phyloP scores from a whole-genome alignment of 768 basidiomycete genomes.

The Suillus spraguei region DNA sequence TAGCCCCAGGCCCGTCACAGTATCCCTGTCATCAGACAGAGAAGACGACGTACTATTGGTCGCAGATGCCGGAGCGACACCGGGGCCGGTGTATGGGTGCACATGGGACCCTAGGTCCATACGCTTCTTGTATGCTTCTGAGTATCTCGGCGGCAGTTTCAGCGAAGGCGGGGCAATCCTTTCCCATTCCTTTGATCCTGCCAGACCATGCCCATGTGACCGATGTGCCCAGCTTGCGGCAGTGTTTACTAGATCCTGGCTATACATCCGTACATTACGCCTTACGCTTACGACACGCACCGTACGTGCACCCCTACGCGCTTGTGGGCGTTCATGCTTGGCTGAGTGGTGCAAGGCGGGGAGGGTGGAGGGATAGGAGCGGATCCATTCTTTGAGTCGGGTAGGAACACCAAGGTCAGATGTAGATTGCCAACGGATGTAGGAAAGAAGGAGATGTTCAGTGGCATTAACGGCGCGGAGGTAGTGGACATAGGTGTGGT shows the following conservation, averaged over 20 bases:
- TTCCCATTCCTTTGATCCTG: constrained; percentile 74
- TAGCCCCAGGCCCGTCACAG: constrained; percentile 34
- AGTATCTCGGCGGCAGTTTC: constrained; percentile 66
- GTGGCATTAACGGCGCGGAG: constrained; percentile 83
- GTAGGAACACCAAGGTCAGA: constrained; percentile 67
- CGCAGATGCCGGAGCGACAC: constrained; percentile 38
- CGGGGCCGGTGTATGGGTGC: constrained; percentile 47
- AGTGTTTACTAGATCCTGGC: constrained; percentile 78
- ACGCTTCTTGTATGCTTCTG: constrained; percentile 74
- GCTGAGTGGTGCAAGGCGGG: constrained; percentile 57
- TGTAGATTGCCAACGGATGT: constrained; percentile 72
- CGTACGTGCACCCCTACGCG: constrained; percentile 75
- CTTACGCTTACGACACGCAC: constrained; percentile 78
- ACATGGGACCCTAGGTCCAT: constrained; percentile 68
- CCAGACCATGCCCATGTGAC: constrained; percentile 42
- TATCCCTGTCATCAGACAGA: constrained; percentile 33
- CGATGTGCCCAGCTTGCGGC: constrained; percentile 50
- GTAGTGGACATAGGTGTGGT: constrained; percentile 66
- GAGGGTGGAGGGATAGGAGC: constrained; percentile 84
- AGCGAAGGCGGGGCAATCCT: constrained; percentile 65
- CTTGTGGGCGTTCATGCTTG: constrained; percentile 53
- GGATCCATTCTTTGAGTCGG: constrained; percentile 89
- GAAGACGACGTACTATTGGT: constrained; percentile 45
- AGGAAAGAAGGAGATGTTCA: constrained; percentile 91
- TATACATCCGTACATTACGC: constrained; percentile 86